Percentiles rank a stretch among this genome's conserved stretches.
Evolutionary conservation across 139 green algal species (phyloP).

Genomic region (Tetraselmis striata): DNA sequence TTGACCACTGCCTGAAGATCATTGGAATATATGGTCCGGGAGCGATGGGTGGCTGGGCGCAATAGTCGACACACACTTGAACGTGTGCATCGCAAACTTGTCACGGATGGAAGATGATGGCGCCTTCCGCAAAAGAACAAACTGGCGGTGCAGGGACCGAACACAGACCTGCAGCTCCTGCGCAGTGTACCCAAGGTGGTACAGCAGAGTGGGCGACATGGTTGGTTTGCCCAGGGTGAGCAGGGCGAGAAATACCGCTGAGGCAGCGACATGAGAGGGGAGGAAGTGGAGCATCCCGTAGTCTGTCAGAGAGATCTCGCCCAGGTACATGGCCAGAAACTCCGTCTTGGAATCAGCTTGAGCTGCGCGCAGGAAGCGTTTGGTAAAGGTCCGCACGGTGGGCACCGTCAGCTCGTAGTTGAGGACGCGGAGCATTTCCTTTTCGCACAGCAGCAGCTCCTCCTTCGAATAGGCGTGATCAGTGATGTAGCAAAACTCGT

Average conservation of each 20-base stretch:
- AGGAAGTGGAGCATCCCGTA: conserved; percentile 70
- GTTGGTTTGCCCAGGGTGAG: conserved; percentile 33
- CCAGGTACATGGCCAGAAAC: conserved; percentile 77
- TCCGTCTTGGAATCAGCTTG: conserved; percentile 23
- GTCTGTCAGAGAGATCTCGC: conserved; percentile 85
- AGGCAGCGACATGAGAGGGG: conserved; percentile 67
- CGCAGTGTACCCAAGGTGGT: conserved; percentile 59
- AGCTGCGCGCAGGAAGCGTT: conserved; percentile 74
- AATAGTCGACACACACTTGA: conserved; percentile 30
- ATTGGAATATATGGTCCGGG: background rate
- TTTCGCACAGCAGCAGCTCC: conserved; percentile 81
- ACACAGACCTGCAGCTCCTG: conserved; percentile 42
- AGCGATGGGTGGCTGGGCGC: background rate
- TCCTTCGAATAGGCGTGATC: conserved; percentile 93
- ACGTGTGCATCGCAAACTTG: conserved; percentile 48
- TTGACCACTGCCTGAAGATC: no score
- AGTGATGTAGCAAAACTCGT: conserved; percentile 95
- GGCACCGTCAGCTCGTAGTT: conserved; percentile 84
- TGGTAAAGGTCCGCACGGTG: conserved; percentile 48
- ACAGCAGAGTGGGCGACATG: conserved; percentile 54
- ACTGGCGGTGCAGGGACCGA: conserved; percentile 16
- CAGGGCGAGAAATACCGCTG: conserved; percentile 69
- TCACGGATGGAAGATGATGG: conserved; percentile 44
- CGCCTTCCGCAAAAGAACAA: conserved; percentile 17
- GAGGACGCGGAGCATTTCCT: conserved; percentile 69